Base-by-base conservation (phyloP, 2,329 filamentous ascomycete species). In the Cercospora brassicicola region DNA sequence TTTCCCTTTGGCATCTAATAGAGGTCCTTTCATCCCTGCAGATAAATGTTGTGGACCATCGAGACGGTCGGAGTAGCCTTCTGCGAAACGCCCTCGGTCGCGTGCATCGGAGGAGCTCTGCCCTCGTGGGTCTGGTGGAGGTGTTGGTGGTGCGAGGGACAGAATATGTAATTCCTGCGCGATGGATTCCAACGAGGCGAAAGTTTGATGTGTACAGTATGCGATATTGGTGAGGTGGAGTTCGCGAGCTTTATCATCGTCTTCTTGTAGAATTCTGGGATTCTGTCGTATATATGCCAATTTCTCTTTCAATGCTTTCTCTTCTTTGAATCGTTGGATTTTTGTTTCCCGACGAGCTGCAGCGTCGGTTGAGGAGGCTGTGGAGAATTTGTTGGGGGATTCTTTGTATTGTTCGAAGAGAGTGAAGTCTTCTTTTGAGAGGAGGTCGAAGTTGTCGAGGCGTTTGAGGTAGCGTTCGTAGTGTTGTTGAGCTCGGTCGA, bases 101-200 rank as follows among this genome's bases (percentile, higher is more conserved):
- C 84, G 74, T 71, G 82, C 70, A 72, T 87, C 81, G 66, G 81
- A 82, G 73, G 72, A 81, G 71, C 64, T 59, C 60, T 79, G 77
- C 59, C 78, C 76, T 42, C 74, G 72, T 15, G 71, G 68, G 64
- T 75, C 61, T 76, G 80, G 31, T 79, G 86, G 74, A 78, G 84
- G 62, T 63, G 82, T 73, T 60, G 85, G 79, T 64, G 91, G 92
- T 42, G 92, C 92, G 73, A 90, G 86, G 1, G 90, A 89, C 15
- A 99, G 84, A 72, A 99, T 91, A 67, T 94, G 89, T 66, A 93
- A 79, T 81, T 99, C 95, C 73, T 92, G 90, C 48, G 91, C 91
- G 67, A 97, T 85, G 18, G 91, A 88, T 79, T 98, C 95, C n/a
- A 99, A 86, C 0, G 89, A 87, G 77, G 95, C 91, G 75, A 98